Percentiles rank a stretch among this genome's conserved stretches.
phyloP scores from a whole-genome alignment of 75 land plant species.

The Pinus tabuliformis region DNA sequence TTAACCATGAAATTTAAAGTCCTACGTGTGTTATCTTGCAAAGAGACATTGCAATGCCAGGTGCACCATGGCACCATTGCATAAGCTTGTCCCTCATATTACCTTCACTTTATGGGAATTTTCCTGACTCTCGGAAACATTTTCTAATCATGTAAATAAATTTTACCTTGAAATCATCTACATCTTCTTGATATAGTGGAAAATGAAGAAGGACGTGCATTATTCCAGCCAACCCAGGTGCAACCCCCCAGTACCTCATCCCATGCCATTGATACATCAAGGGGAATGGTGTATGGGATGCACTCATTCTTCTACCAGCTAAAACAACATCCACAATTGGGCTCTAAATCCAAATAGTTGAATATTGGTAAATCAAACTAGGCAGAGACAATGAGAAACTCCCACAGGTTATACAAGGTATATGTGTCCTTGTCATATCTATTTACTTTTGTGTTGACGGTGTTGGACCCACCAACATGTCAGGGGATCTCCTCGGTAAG shows the following conservation, averaged over 20 bases:
- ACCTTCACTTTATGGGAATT: slow-evolving; percentile 63
- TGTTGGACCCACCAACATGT: no score
- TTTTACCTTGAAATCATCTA: slow-evolving; percentile 57
- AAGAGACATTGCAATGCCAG: slow-evolving; percentile 53
- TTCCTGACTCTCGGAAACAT: slow-evolving; percentile 48
- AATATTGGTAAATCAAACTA: background rate
- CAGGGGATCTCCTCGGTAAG: no score
- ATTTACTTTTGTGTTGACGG: no score
- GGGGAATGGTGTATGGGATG: slow-evolving; percentile 51
- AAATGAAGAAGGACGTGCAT: slow-evolving; percentile 72
- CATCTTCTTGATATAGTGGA: slow-evolving; percentile 37
- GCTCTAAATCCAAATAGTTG: slow-evolving; percentile 12
- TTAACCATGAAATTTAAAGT: background rate
- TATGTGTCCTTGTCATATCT: no score
- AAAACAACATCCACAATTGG: slow-evolving; percentile 69
- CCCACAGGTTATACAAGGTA: no score
- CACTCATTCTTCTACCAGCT: slow-evolving; percentile 68
- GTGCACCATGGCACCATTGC: slow-evolving; percentile 85
- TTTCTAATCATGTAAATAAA: slow-evolving; percentile 67
- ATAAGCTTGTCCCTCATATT: slow-evolving; percentile 57
- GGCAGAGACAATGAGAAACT: background rate
- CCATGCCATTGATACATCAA: slow-evolving; percentile 90
- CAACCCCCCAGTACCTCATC: slow-evolving; percentile 73
- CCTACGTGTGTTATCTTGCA: slow-evolving; percentile 71
- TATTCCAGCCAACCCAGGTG: slow-evolving; percentile 84